Evolutionary conservation across 345 rosid genomes (phyloP).

Genomic region (Lenwebbia sp.): DNA sequence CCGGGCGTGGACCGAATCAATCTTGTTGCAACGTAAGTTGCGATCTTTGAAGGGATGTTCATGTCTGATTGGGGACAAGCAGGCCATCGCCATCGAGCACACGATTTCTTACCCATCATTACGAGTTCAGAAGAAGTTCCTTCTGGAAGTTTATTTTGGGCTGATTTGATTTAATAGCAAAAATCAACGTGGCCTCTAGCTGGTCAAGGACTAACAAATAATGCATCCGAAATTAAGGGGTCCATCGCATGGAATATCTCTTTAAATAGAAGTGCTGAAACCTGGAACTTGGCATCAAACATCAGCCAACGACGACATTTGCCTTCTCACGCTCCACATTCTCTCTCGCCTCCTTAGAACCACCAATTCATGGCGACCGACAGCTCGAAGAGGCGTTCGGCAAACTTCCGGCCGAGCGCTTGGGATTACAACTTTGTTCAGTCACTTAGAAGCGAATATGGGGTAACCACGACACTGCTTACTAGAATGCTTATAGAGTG

Average conservation of each 20-base stretch:
- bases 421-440: constrained; percentile 5
- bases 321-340: neutral
- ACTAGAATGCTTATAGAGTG: neutral
- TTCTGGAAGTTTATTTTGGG: no score
- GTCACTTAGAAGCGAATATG: neutral
- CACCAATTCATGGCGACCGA: neutral
- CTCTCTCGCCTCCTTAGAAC: neutral
- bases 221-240: neutral
- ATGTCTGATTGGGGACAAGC: fast-evolving
- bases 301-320: neutral
- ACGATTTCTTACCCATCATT: neutral
- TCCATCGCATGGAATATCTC: neutral
- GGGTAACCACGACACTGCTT: neutral
- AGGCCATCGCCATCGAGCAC: neutral
- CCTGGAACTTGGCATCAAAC: neutral
- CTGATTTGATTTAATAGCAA: neutral
- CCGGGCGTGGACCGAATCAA: neutral
- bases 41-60: neutral
- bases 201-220: neutral
- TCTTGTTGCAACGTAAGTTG: neutral
- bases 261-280: neutral
- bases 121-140: neutral
- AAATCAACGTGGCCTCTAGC: neutral
- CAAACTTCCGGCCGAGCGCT: constrained; percentile 4
- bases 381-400: neutral